Evolutionary conservation across 441 rosid genomes (phyloP), one percentile per base, ranked within the genome.

Genomic region (Populus tomentosa): DNA sequence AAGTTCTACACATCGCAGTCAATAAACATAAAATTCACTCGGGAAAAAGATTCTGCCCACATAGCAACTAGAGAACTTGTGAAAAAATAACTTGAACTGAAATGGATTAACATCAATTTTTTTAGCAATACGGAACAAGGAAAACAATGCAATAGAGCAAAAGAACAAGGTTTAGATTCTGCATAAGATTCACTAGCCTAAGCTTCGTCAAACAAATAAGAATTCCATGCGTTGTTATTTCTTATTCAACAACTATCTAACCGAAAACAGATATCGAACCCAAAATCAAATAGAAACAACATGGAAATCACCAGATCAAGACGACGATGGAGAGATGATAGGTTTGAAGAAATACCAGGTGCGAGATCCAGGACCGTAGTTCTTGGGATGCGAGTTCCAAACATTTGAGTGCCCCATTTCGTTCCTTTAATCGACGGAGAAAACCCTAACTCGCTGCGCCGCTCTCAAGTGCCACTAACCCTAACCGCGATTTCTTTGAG

Each of bases 361-460:
- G n/a, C 89, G 89, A 69, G 91, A 88, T 24, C 89, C 91, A 59
- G 88, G 89, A 9, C 91, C 89, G 75, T 86, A 86, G 84, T 32
- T 88, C 81, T 88, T 88, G 23, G 91, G 91, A 63, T 88, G 91
- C 20, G 88, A 84, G 72, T 84, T 86, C 91, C 91, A 88, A 3
- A 88, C 82, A 68, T 86, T 88, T 14, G 91, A 81, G 78, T 88
- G 91, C 32, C 91, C 91, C 91, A 88, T 88, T 18, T 67, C 35
- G 36, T 30, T 56, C 56, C 33, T 46, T 11, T 14, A 23, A 20
- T 65, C 63, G 24, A n/a, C 69, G 21, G 16, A 30, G 21, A 26
- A 21, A 24, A 30, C 35, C 23, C 72, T 68, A 10, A 36, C 65
- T 10, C 59, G 38, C 75, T 9, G 40, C 70, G 8, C 3, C 62